phyloP scores from a whole-genome alignment of 2,329 filamentous ascomycete species.

The Celoporthe dispersa region DNA sequence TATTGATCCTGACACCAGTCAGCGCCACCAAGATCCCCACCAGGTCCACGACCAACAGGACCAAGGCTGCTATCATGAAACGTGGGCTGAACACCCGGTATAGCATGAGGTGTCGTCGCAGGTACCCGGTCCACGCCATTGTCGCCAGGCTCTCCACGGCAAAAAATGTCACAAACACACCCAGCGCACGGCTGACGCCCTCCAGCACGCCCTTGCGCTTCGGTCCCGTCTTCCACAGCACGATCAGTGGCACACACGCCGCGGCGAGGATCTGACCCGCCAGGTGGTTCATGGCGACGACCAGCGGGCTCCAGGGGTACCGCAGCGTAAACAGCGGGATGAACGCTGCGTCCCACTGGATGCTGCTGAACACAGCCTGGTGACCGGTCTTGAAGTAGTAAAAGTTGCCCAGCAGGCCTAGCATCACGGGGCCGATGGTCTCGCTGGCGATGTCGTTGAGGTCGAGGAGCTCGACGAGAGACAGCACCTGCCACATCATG shows the following conservation, averaged over 20 bases:
- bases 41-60: constrained; percentile 77
- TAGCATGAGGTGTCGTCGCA: constrained; percentile 93
- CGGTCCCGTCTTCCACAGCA: constrained; percentile 87
- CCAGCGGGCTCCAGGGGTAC: constrained; percentile 87
- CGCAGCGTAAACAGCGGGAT: constrained; percentile 80
- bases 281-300: constrained; percentile 85
- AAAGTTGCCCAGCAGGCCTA: constrained; percentile 88
- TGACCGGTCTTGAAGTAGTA: constrained; percentile 99
- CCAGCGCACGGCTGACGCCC: constrained; percentile 70
- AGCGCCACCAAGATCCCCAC: constrained; percentile 73
- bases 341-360: constrained; percentile 97
- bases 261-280: constrained; percentile 85
- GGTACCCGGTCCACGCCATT: constrained; percentile 85
- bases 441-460: constrained; percentile 64
- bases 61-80: constrained; percentile 80
- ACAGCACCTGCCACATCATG: constrained; percentile 86
- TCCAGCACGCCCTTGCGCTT: constrained; percentile 72
- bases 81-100: constrained; percentile 91
- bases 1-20: constrained; percentile 75
- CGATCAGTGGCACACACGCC: constrained; percentile 77
- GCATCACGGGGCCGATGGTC: constrained; percentile 80
- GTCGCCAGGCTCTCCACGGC: constrained; percentile 83
- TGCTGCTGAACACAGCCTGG: constrained; percentile 82
- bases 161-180: constrained; percentile 80
- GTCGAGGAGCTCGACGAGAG: constrained; percentile 69